Conservation (phyloP, 2,329 filamentous ascomycete genomes). For the Fusarium albidum region DNA sequence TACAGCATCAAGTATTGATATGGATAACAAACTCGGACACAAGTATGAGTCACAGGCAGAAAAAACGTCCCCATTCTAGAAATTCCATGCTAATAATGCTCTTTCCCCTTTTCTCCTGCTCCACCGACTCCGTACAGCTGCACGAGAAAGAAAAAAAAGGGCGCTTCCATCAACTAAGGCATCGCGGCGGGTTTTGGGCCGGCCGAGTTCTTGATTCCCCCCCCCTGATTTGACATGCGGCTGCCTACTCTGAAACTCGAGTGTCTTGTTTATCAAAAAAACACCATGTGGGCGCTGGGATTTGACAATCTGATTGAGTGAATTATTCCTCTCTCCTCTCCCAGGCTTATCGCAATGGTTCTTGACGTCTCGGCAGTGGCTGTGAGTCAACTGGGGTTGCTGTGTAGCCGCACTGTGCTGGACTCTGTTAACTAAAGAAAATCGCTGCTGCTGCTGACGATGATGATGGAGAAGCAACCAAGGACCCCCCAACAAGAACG, state of each 20-base stretch:
- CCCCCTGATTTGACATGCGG: conserved; percentile 16
- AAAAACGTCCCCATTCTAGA: conserved; percentile 9
- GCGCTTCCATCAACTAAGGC: conserved; percentile 25
- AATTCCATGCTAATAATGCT: conserved; percentile 9
- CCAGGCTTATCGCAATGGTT: not conserved
- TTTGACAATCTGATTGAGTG: conserved; percentile 24
- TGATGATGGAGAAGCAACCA: too few relatives aligned
- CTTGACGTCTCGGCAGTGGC: conserved; percentile 8
- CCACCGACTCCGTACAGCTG: conserved; percentile 27
- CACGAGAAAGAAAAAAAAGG: not conserved
- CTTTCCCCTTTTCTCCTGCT: conserved; percentile 1
- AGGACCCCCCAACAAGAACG: conserved; percentile 17
- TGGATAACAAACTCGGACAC: not conserved
- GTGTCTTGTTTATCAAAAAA: conserved; percentile 9
- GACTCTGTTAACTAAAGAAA: too few relatives aligned
- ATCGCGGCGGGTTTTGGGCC: conserved; percentile 27
- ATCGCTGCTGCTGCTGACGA: too few relatives aligned
- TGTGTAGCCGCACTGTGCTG: too few relatives aligned
- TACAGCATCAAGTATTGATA: conserved; percentile 8
- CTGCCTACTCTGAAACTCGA: conserved; percentile 13
- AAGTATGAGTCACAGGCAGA: conserved; percentile 27
- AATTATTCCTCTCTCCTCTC: conserved; percentile 25
- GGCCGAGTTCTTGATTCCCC: conserved; percentile 33
- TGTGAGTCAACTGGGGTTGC: not conserved
- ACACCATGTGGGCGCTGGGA: conserved; percentile 21